Conservation (phyloP, 208 protist species). For the Phytomonas serpens region DNA sequence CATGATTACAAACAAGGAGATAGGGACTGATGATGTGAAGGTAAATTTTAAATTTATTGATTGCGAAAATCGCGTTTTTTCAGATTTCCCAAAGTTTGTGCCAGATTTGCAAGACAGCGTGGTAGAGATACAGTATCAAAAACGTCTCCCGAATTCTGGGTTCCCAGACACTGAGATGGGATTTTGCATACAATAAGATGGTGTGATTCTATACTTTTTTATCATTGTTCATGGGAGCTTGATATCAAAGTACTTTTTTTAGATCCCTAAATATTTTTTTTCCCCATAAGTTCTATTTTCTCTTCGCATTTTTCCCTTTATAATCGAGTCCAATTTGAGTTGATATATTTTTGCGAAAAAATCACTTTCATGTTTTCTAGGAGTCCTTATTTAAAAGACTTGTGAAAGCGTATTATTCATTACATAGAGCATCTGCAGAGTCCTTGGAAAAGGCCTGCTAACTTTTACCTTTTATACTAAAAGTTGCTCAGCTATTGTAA, state of each 20-base stretch:
- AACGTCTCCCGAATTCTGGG: conserved; percentile 30
- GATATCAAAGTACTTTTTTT: neutral
- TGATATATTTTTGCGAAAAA: conserved; percentile 6
- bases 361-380: conserved; percentile 6
- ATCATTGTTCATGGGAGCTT: neutral
- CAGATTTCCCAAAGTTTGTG: conserved; percentile 82
- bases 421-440: neutral
- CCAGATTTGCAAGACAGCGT: conserved; percentile 29
- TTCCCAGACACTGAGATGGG: conserved; percentile 48
- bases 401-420: neutral
- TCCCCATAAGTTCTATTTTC: conserved; percentile 11
- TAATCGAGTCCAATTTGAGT: neutral
- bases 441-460: neutral
- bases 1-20: conserved; percentile 42
- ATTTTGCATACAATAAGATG: conserved; percentile 8
- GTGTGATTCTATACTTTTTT: neutral
- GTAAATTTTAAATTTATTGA: conserved; percentile 54
- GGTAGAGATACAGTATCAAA: conserved; percentile 57
- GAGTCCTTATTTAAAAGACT: neutral
- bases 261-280: neutral
- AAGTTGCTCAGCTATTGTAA: neutral
- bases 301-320: conserved; percentile 6
- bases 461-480: neutral
- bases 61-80: conserved; percentile 57
- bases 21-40: conserved; percentile 38